Evolutionary conservation across 208 protist genomes (phyloP).

Genomic region (Acanthamoeba triangularis): DNA sequence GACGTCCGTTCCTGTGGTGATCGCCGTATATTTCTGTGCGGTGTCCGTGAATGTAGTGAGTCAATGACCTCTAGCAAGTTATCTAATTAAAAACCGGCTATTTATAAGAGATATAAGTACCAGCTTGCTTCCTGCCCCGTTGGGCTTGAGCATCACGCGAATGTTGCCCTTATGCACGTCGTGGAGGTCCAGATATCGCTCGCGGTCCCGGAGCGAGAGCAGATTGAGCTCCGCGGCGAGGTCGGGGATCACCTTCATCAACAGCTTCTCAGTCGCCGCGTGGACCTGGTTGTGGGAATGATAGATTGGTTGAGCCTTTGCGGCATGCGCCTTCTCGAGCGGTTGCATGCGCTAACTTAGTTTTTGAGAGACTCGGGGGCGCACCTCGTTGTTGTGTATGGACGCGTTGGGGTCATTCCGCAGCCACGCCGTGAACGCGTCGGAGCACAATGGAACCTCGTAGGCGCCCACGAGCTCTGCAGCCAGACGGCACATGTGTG

Average conservation of each 20-base stretch:
- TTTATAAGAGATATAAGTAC: too few species aligned
- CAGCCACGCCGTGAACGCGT: constrained; percentile 68
- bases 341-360: not conserved
- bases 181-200: constrained; percentile 19
- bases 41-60: not conserved
- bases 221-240: not conserved
- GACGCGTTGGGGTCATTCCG: not conserved
- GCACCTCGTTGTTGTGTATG: not conserved
- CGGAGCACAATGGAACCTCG: constrained; percentile 31
- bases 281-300: not conserved
- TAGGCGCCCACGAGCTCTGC: constrained; percentile 22
- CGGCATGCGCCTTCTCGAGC: not conserved
- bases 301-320: not conserved
- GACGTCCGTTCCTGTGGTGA: not conserved
- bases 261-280: not conserved
- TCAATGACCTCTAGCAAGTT: too few species aligned
- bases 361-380: not conserved
- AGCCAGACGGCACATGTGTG: not conserved
- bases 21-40: constrained; percentile 27
- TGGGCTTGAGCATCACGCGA: constrained; percentile 25
- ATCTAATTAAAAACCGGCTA: too few species aligned
- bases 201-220: not conserved
- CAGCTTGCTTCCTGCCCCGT: not conserved
- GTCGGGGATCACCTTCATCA: not conserved
- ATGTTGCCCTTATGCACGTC: constrained; percentile 11